Evolutionary conservation across 495 filamentous ascomycete genomes (phyloP).

Genomic region (Elaphomyces granulatus): DNA sequence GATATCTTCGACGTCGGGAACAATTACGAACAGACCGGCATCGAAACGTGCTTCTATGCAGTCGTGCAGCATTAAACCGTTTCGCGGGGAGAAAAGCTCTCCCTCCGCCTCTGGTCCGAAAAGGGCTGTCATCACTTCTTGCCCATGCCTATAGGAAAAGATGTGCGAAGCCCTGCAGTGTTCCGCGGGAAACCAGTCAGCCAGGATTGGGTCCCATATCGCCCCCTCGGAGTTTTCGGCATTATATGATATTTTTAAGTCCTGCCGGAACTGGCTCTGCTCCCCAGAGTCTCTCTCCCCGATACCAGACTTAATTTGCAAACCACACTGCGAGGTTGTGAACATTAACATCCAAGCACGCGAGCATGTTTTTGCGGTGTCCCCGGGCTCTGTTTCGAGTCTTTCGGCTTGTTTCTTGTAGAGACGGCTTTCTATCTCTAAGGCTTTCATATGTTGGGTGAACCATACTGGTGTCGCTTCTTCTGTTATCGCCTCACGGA

Average conservation of each 20-base stretch:
- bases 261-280: constrained; percentile 2
- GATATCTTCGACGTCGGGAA: constrained; percentile 9
- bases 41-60: constrained; percentile 6
- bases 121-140: constrained; percentile 8
- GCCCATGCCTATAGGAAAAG: constrained; percentile 5
- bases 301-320: constrained; percentile 2
- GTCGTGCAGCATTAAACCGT: constrained; percentile 4
- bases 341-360: constrained; percentile 3
- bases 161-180: constrained; percentile 4
- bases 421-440: too few relatives aligned
- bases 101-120: constrained; percentile 4
- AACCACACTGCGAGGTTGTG: constrained; percentile 1
- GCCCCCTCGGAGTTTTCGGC: constrained; percentile 1
- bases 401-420: background rate
- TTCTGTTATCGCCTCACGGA: constrained; percentile 5
- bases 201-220: constrained; percentile 10
- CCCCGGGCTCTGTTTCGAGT: background rate
- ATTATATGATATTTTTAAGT: constrained; percentile 3
- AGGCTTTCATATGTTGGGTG: constrained; percentile 1
- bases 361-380: background rate
- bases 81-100: constrained; percentile 7
- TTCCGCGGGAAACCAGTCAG: background rate
- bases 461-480: constrained; percentile 2
- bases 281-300: background rate
- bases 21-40: constrained; percentile 10